Evolutionary conservation across 345 rosid species (phyloP), one percentile per base, ranked within the genome.

Genomic region (Noccaea caerulescens): DNA sequence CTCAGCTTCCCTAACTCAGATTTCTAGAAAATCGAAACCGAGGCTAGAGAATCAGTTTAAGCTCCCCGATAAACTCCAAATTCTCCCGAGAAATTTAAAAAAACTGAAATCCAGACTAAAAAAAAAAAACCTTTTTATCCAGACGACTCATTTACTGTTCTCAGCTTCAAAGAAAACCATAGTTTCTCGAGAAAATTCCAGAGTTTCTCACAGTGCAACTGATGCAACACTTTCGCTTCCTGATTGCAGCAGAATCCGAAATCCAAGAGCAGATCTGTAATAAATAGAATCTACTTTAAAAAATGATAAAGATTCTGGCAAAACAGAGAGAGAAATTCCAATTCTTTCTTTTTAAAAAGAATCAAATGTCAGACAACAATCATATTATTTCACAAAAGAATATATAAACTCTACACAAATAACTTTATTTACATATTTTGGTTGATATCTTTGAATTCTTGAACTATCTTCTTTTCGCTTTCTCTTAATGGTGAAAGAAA

Each of bases 201-300:
- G 34, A 68, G 55, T 23, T 71, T 63, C 39, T 50, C 32, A 23
- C 7, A 51, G 63, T 34, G 41, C 23, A 54, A 44, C 3, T 54
- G 58, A 72, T 46, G 30, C 14, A 13, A 23, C 12, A 72, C 25
- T 64, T 46, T 42, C 32, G 41, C 62, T 56, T 55, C 41, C n/a
- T 8, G 77, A 45, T 72, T 55, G 58, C 49, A 64, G 65, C 37
- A 72, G 62, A 64, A 64, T 63, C 70, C 71, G 32, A 64, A 55
- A 64, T 27, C 65, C 65, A 64, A 72, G 65, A 64, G 64, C 43
- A 72, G 77, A 72, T 72, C 77, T 72, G 77, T 43, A 64, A 47
- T 23, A 5, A 47, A 72, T 55, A 56, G 65, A 64, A 64, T 72
- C 56, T 38, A 55, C 64, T 53, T 44, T 64, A 32, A 45, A n/a